Conservation (phyloP, 176 grass and related monocot species). For the Juncus inflexus region DNA sequence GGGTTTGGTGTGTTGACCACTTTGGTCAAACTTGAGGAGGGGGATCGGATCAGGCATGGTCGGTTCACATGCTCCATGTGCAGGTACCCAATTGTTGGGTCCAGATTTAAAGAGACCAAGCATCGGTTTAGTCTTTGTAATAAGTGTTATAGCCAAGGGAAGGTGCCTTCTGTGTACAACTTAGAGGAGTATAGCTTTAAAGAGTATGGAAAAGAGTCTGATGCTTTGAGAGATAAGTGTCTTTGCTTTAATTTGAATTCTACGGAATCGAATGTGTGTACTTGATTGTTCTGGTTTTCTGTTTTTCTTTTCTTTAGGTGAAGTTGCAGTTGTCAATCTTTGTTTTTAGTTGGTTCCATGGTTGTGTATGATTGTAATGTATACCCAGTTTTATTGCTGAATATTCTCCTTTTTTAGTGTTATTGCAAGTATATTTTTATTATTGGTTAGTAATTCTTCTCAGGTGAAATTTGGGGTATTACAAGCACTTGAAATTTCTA, state of each 20-base stretch:
- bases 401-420: constrained; percentile 10
- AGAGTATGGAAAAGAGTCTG: constrained; percentile 72
- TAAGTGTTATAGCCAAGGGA: constrained; percentile 92
- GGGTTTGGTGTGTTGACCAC: constrained; percentile 85
- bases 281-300: constrained; percentile 33
- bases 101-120: constrained; percentile 90
- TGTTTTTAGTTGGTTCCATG: constrained; percentile 12
- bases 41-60: constrained; percentile 83
- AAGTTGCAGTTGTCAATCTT: constrained; percentile 5
- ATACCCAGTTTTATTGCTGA: constrained; percentile 22
- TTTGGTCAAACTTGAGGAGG: constrained; percentile 84
- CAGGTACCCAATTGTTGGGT: constrained; percentile 81
- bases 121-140: constrained; percentile 79
- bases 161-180: constrained; percentile 81
- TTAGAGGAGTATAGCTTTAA: constrained; percentile 93
- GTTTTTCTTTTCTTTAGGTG: constrained; percentile 1
- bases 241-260: constrained; percentile 82
- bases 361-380: constrained; percentile 20
- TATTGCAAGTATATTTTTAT: too few relatives aligned
- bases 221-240: constrained; percentile 77
- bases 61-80: constrained; percentile 80
- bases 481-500: too few relatives aligned
- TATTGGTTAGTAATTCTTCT: too few relatives aligned
- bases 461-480: too few relatives aligned
- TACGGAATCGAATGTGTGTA: constrained; percentile 47